Conservation (phyloP, 169 alveolate genomes). For the Cyclospora cayetanensis region DNA sequence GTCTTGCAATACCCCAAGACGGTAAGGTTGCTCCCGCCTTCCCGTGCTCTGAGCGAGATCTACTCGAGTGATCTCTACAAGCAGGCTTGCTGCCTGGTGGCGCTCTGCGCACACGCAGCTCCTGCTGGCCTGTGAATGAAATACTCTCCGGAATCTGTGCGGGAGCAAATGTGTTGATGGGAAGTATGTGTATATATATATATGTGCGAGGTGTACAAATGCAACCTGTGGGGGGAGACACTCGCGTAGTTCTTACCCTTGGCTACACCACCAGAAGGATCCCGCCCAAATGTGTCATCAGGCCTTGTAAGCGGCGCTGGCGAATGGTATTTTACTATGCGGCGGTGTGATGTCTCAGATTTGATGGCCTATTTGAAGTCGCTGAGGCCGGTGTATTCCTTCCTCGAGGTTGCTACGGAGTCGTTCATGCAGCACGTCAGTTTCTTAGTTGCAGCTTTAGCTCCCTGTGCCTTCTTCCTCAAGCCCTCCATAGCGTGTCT, state of each 20-base stretch:
- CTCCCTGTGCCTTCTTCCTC: neutral
- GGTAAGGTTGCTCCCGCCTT: slow-evolving; percentile 50
- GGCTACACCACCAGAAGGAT: neutral
- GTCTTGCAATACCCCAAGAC: slow-evolving; percentile 87
- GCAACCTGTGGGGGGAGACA: too few relatives aligned
- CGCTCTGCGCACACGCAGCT: too few relatives aligned
- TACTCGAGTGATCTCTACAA: too few relatives aligned
- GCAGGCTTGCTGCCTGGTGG: too few relatives aligned
- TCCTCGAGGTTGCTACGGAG: slow-evolving; percentile 89
- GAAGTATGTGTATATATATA: too few relatives aligned
- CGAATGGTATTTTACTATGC: neutral
- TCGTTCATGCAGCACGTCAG: slow-evolving; percentile 84
- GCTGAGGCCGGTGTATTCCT: slow-evolving; percentile 87
- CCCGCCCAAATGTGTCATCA: neutral
- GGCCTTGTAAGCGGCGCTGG: neutral
- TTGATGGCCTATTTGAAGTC: slow-evolving; percentile 73
- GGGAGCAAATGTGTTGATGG: too few relatives aligned
- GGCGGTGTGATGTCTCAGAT: too few relatives aligned
- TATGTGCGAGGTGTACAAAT: too few relatives aligned
- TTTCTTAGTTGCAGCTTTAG: neutral
- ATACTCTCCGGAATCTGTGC: too few relatives aligned
- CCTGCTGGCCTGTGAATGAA: too few relatives aligned
- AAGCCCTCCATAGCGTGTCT: neutral
- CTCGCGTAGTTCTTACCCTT: too few relatives aligned
- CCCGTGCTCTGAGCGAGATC: too few relatives aligned